phyloP scores from a whole-genome alignment of 1,139 yeast species.

The Meyerozyma carpophila region DNA sequence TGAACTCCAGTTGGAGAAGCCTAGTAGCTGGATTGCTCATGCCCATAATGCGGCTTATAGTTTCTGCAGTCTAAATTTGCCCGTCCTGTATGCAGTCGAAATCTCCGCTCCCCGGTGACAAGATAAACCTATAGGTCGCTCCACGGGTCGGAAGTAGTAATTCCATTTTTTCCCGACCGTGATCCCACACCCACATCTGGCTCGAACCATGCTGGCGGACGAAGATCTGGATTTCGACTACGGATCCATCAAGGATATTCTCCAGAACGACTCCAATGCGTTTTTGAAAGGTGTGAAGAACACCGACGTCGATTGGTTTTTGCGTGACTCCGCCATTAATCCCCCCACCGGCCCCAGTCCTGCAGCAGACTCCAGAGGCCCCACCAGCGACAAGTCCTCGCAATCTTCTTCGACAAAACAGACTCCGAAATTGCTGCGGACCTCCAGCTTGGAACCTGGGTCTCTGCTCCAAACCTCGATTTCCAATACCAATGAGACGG shows the following conservation, averaged over 20 bases:
- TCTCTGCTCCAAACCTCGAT: conserved; percentile 26
- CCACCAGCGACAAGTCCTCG: conserved; percentile 12
- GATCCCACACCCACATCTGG: neutral
- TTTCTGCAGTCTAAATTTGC: no score
- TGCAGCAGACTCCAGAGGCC: neutral
- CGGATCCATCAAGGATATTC: conserved; percentile 1
- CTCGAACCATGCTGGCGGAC: neutral
- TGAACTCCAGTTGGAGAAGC: no score
- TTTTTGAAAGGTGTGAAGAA: conserved; percentile 25
- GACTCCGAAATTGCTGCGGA: neutral
- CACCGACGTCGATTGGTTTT: conserved; percentile 46
- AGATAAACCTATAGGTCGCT: neutral
- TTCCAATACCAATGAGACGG: conserved; percentile 31
- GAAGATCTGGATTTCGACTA: neutral
- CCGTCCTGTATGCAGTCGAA: no score
- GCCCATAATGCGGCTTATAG: no score
- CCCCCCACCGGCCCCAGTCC: neutral
- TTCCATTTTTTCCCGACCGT: neutral
- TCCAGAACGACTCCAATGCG: conserved; percentile 9
- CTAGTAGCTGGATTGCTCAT: no score
- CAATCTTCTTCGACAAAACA: conserved; percentile 1
- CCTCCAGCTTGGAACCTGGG: conserved; percentile 3
- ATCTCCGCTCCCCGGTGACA: neutral
- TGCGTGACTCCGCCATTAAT: conserved; percentile 26
- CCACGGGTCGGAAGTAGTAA: neutral